A percentile compares a stretch with the other conserved stretches of the same genome.
Conservation (phyloP, 139 green algal species). For the Chlamydomonas sp. region DNA sequence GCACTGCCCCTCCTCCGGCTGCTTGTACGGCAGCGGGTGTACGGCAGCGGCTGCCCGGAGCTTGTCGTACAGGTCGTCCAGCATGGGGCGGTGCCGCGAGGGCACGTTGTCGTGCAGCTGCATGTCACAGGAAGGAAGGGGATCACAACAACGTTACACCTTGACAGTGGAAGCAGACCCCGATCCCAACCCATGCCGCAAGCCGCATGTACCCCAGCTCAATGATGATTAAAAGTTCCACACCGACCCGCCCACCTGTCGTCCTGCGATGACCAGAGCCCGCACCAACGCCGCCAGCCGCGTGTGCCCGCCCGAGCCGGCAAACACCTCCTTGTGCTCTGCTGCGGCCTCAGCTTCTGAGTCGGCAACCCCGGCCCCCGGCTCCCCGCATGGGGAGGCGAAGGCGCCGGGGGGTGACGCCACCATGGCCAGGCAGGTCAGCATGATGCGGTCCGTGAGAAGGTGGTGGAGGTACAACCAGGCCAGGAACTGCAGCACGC, state of each 20-base stretch:
- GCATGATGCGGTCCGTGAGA: slow-evolving; percentile 31
- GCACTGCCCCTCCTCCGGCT: neutral
- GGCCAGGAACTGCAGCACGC: slow-evolving; percentile 13
- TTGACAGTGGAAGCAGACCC: no score
- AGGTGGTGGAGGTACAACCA: slow-evolving; percentile 17
- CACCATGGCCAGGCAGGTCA: slow-evolving; percentile 2
- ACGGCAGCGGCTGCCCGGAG: neutral
- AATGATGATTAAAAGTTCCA: neutral
- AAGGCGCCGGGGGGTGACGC: neutral
- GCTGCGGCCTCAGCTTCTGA: neutral
- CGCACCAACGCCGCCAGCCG: neutral
- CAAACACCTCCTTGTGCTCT: neutral
- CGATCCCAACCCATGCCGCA: neutral
- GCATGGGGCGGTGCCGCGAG: neutral
- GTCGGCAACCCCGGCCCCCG: neutral
- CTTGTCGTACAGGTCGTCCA: slow-evolving; percentile 19
- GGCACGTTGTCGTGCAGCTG: slow-evolving; percentile 25
- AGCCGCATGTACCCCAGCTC: neutral
- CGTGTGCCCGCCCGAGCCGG: neutral
- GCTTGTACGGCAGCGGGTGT: neutral
- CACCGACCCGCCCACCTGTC: slow-evolving; percentile 1
- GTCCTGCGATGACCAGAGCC: slow-evolving; percentile 8
- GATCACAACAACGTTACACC: no score
- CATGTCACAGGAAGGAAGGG: neutral
- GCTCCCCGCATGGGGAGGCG: no score